Percentiles rank a stretch among this genome's conserved stretches.
Evolutionary conservation across 1,284 basidiomycete species (phyloP).

Genomic region (Pyrrhoderma lamaoense): DNA sequence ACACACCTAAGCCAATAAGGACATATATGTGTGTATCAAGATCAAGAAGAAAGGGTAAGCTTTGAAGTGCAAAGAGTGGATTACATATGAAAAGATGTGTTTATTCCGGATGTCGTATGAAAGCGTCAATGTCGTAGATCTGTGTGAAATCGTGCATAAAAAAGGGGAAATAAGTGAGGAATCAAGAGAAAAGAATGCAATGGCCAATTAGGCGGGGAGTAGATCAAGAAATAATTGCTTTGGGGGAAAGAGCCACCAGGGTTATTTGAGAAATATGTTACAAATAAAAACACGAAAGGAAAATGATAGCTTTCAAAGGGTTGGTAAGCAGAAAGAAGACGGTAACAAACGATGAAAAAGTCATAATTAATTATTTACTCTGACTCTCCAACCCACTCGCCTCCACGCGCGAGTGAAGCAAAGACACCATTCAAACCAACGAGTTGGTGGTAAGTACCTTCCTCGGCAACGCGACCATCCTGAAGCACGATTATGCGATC

Average conservation of each 20-base stretch:
- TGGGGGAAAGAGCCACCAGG: conserved; percentile 4
- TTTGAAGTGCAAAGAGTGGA: no score
- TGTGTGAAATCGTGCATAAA: neutral
- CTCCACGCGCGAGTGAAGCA: conserved; percentile 74
- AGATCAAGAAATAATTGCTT: no score
- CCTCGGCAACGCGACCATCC: conserved; percentile 71
- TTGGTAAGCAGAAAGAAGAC: no score
- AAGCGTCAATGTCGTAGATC: no score
- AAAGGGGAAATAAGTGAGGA: conserved; percentile 1
- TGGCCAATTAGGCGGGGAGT: no score
- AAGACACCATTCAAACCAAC: conserved; percentile 68
- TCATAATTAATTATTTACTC: neutral
- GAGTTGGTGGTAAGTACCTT: conserved; percentile 72
- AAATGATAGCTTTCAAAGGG: neutral
- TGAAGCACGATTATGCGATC: conserved; percentile 82
- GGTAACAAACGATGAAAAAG: neutral
- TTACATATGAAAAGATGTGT: no score
- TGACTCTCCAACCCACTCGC: conserved; percentile 69
- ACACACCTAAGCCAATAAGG: no score
- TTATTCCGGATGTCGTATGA: no score
- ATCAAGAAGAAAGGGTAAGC: no score
- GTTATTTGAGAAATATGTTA: neutral
- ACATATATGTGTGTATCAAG: no score
- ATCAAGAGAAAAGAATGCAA: neutral
- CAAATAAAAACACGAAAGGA: neutral